Base-by-base conservation (phyloP, 2,329 filamentous ascomycete species). In the Aspergillus ustus region DNA sequence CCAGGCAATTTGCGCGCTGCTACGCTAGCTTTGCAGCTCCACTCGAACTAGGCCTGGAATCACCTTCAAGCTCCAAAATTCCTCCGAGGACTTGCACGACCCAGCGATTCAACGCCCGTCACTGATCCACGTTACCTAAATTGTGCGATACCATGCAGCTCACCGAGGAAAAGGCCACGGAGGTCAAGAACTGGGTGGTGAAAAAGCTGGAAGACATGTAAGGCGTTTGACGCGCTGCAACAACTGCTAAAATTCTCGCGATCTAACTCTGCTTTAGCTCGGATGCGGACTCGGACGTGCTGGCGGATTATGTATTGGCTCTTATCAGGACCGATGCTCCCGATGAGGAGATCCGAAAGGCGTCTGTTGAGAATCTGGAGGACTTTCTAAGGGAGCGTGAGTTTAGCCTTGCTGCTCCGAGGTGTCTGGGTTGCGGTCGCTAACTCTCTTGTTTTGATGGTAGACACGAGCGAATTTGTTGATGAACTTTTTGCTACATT, bases 291-390 rank as follows among this genome's bases (percentile, higher is more conserved):
- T 81, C 82, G 13, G 85, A 85, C 66, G 84, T 88, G 2, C 82
- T 88, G 20, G 85, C 84, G 31, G 86, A 88, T 66, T 88, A 88
- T 68, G 84, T 88, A 7, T 77, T 87, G 51, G 85, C 85, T 22
- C 79, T 88, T 31, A 80, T 88, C 48, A 81, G 81, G 48, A 82
- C 81, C 17, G 84, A 86, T 65, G 84, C 84, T 45, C 77, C 82
- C 3, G 82, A 85, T 61, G 80, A 81, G n/a, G 77, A 82, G 58
- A 81, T 87, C 53, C 79, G 79, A 67, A 75, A 80, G 61, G 83
- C 78, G 54, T 85, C 83, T 40, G 73, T 85, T 59, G 83, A 86
- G 61, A 83, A 84, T 61, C 74, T 88, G 43, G 78, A 83, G 52
- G 86, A 88, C 68, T 88, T 88, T 69, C 73, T 88, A 29, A 80